Conservation (phyloP, 23 red algal genomes). For the Gracilaria vermiculophylla region DNA sequence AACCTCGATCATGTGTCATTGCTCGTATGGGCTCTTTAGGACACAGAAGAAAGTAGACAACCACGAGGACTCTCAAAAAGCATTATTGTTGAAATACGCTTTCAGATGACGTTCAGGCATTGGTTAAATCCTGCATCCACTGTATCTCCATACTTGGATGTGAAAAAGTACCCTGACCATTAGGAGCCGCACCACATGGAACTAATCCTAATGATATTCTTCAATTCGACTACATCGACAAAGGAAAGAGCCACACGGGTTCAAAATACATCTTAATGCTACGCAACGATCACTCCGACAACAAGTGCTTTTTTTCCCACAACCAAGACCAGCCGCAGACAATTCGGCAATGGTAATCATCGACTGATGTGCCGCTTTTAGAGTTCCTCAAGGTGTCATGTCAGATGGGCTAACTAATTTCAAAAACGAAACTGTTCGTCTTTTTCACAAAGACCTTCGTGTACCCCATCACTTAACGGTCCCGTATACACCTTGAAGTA, state of each 20-base stretch:
- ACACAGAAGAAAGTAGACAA: neutral
- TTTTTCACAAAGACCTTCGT: neutral
- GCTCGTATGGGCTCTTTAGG: neutral
- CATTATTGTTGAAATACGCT: too few relatives aligned
- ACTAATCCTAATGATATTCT: neutral
- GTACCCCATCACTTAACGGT: neutral
- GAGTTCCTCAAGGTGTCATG: neutral
- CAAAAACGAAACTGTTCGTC: neutral
- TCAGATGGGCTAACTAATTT: neutral
- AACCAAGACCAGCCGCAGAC: neutral
- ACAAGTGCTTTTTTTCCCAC: neutral
- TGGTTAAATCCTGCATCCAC: neutral
- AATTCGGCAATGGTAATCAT: neutral
- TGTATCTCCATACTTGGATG: neutral
- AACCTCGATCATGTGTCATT: neutral
- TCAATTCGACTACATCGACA: neutral
- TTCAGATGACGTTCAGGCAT: neutral
- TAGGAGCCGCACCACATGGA: neutral
- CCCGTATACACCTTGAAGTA: neutral
- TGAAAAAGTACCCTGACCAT: neutral
- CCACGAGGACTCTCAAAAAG: neutral
- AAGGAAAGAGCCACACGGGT: neutral
- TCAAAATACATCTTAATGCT: neutral
- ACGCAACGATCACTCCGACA: neutral
- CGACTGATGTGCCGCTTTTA: constrained; percentile 3